Evolutionary conservation across 495 filamentous ascomycete species (phyloP), one percentile per base, ranked within the genome.

Genomic region (Aspergillus bertholletiae): DNA sequence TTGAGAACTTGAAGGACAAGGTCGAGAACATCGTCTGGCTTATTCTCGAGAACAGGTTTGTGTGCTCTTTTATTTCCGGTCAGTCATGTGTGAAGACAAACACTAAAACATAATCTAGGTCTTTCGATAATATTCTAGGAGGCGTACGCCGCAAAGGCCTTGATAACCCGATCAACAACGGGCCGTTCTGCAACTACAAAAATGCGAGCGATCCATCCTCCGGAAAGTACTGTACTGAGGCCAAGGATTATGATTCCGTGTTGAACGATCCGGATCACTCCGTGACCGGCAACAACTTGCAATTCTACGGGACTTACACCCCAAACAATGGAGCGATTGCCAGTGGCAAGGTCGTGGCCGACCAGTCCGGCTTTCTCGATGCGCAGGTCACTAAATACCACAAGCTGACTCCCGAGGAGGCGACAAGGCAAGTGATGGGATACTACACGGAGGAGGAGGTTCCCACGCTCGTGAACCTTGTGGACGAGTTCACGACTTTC

Each of bases 401-500:
- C 22, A 59, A 64, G 32, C 68, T 64, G 27, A 60, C 72, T 48
- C 70, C 74, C 44, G 71, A 69, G 9, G 55, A 60, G 18, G 54
- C 70, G 6, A 73, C 73, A 7, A 65, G 63, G 32, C 68, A 80
- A 63, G 77, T 75, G 26, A 68, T 82, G 54, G 74, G 77, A 62
- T 80, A 80, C 63, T 81, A 80, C 49, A 75, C 74, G 23, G 71
- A 73, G 49, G 72, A 74, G 1, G 64, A 81, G 57, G 66, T 80
- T 13, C 78, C 76, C 11, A 73, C 80, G 9, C 63, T 81, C 30
- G 71, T 64, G 6, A 44, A 64, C 12, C 60, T 82, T 54, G 75
- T 74, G n/a, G 66, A 81, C 48, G 77, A 81, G 58, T 82, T 74
- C 58, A 62, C 76, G 0, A 69, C 72, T 21, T 80, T 82, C 59